Percentiles rank a stretch among this genome's conserved stretches.
These are phyloP conservation scores for Poterioochromonas sp. DNA, from an alignment of 352 stramenopile species.

Conservation along the genomic window DNA sequence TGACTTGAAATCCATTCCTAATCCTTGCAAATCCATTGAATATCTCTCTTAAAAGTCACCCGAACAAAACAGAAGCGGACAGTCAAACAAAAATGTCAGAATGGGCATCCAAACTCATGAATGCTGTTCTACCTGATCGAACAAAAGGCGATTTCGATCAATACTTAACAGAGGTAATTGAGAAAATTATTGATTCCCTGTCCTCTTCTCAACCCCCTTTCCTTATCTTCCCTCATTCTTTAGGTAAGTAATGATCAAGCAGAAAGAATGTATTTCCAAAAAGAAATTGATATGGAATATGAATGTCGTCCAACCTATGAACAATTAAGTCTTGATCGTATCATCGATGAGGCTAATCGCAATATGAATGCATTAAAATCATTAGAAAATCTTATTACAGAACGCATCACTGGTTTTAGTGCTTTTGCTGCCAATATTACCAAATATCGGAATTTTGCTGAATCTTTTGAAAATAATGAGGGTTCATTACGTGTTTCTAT, in stretches of 20 bases:
- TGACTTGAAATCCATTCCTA: background rate
- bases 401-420: background rate
- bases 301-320: conserved; percentile 21
- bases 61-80: background rate
- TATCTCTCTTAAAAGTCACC: background rate
- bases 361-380: conserved; percentile 2
- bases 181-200: background rate
- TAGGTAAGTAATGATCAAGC: conserved; percentile 20
- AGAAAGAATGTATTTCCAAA: conserved; percentile 17
- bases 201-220: background rate
- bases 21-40: background rate
- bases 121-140: background rate
- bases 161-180: conserved; percentile 15
- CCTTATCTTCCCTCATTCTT: background rate
- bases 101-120: background rate
- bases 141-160: conserved; percentile 11
- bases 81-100: conserved; percentile 13
- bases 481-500: background rate
- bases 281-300: background rate
- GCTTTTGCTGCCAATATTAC: background rate
- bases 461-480: conserved; percentile 11
- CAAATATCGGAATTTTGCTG: background rate
- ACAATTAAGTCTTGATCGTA: conserved; percentile 21
- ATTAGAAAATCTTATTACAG: background rate
- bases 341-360: conserved; percentile 3